phyloP scores from a whole-genome alignment of 2,329 filamentous ascomycete genomes.

The Aspergillus vadensis region DNA sequence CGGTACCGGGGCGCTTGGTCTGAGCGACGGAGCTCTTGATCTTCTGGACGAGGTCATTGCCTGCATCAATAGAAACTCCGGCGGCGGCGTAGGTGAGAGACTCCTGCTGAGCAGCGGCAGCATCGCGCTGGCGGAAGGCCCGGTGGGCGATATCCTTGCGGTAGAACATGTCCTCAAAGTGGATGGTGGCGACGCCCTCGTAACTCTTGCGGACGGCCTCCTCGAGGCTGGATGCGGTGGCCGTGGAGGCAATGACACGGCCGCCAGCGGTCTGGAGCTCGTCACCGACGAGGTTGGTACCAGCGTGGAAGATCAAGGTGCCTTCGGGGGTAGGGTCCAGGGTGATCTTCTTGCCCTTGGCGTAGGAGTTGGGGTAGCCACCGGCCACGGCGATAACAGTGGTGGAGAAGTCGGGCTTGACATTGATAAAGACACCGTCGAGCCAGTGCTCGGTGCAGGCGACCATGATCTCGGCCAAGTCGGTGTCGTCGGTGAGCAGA shows the following conservation, averaged over 20 bases:
- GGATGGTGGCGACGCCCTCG: constrained; percentile 73
- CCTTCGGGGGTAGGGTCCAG: constrained; percentile 57
- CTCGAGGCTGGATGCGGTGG: constrained; percentile 72
- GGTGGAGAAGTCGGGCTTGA: constrained; percentile 72
- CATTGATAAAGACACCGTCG: constrained; percentile 66
- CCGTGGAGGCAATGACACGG: constrained; percentile 90
- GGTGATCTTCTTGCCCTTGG: constrained; percentile 70
- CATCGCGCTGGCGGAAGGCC: constrained; percentile 44
- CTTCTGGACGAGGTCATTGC: constrained; percentile 85
- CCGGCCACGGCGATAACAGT: constrained; percentile 93
- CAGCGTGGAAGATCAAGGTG: constrained; percentile 88
- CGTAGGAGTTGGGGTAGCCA: constrained; percentile 85
- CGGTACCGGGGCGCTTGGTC: constrained; percentile 81
- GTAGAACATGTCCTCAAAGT: constrained; percentile 88
- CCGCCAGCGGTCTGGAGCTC: constrained; percentile 78
- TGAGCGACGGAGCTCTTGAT: constrained; percentile 90
- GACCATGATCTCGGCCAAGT: constrained; percentile 85
- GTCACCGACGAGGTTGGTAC: constrained; percentile 67
- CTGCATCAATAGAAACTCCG: constrained; percentile 91
- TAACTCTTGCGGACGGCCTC: constrained; percentile 89
- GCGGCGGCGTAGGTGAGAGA: constrained; percentile 86
- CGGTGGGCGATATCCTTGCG: constrained; percentile 89
- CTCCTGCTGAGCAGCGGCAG: constrained; percentile 25
- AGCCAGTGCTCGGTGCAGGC: constrained; percentile 78
- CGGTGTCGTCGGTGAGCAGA: constrained; percentile 73